Percentiles rank a stretch among this genome's conserved stretches.
These are phyloP conservation scores for Kluyveromyces siamensis DNA, from an alignment of 805 yeast genomes.

Conservation along the genomic window DNA sequence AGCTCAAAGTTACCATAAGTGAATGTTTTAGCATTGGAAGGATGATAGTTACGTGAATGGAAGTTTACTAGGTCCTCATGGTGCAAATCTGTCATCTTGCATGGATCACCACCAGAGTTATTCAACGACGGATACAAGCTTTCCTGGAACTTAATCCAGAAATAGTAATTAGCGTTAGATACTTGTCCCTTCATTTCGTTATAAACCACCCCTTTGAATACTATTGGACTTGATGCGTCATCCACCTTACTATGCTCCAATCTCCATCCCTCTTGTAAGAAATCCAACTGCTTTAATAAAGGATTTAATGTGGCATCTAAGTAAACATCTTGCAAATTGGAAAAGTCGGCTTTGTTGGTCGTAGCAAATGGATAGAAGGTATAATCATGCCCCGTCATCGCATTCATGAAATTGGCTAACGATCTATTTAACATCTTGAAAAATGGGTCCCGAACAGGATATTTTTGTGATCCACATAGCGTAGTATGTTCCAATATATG, in stretches of 20 bases:
- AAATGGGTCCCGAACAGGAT: constrained; percentile 94
- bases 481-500: constrained; percentile 96
- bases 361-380: constrained; percentile 96
- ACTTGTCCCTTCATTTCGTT: constrained; percentile 98
- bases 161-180: constrained; percentile 78
- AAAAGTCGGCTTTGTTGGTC: constrained; percentile 73
- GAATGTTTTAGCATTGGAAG: constrained; percentile 78
- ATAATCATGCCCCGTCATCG: constrained; percentile 96
- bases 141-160: constrained; percentile 76
- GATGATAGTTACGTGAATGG: constrained; percentile 73
- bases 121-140: constrained; percentile 75
- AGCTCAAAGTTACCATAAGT: constrained; percentile 80
- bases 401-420: constrained; percentile 95
- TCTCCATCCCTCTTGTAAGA: constrained; percentile 97
- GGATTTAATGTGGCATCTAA: constrained; percentile 84
- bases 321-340: constrained; percentile 79
- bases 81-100: constrained; percentile 58
- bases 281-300: constrained; percentile 66
- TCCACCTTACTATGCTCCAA: constrained; percentile 59
- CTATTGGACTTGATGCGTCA: constrained; percentile 52
- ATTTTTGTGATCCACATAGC: constrained; percentile 83
- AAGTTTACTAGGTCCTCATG: constrained; percentile 73
- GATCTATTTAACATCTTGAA: constrained; percentile 95
- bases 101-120: constrained; percentile 93
- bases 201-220: constrained; percentile 91